Percentiles rank a stretch among this genome's conserved stretches.
These are phyloP conservation scores for Neonectria punicea DNA, from an alignment of 2,329 filamentous ascomycete genomes.

Conservation along the genomic window DNA sequence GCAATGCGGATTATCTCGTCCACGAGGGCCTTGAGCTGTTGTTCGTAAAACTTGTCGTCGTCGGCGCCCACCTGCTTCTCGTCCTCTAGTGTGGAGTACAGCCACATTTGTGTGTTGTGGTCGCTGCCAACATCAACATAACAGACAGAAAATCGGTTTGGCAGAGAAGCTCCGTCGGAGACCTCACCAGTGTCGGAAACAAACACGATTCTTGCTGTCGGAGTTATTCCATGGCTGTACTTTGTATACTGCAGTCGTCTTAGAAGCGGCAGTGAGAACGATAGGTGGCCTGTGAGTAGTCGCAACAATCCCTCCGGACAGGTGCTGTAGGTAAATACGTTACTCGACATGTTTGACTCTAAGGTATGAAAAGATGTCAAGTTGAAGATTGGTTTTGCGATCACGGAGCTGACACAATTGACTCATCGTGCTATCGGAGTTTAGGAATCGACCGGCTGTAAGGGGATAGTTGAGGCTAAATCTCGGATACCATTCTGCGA, in stretches of 20 bases:
- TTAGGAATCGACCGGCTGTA: neutral
- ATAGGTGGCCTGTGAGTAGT: conserved; percentile 62
- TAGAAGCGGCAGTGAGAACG: conserved; percentile 68
- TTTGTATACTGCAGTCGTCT: conserved; percentile 70
- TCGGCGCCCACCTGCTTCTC: conserved; percentile 10
- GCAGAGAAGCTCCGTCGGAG: neutral
- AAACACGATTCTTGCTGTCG: conserved; percentile 56
- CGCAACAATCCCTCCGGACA: conserved; percentile 53
- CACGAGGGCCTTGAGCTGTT: conserved; percentile 48
- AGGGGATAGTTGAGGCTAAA: conserved; percentile 30
- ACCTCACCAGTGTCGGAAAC: conserved; percentile 35
- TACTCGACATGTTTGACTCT: conserved; percentile 28
- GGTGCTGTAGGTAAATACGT: conserved; percentile 38
- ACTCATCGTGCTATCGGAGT: neutral
- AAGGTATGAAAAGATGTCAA: neutral
- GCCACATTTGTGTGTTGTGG: conserved; percentile 73
- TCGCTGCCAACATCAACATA: conserved; percentile 70
- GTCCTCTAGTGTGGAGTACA: conserved; percentile 66
- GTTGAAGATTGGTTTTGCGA: neutral
- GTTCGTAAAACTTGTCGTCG: conserved; percentile 38
- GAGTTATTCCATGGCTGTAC: conserved; percentile 54
- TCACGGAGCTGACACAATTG: neutral
- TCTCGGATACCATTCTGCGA: conserved; percentile 29
- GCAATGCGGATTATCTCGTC: conserved; percentile 44
- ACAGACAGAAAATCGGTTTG: conserved; percentile 60